Evolutionary conservation across 2,329 filamentous ascomycete genomes (phyloP), one percentile per base, ranked within the genome.

Genomic region (Colletotrichum higginsianum): DNA sequence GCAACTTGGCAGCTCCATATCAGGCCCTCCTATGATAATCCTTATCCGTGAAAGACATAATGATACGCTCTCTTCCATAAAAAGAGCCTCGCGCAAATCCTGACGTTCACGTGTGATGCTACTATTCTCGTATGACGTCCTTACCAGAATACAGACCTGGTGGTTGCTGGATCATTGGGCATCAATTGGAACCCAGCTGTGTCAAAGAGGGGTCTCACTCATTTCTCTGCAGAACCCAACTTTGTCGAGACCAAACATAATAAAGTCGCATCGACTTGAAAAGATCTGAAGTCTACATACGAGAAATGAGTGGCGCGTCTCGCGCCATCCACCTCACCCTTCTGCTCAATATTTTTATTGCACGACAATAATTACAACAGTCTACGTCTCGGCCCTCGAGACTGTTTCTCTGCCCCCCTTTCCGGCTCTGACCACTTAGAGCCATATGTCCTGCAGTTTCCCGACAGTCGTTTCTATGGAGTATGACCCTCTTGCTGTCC

Each of bases 71-170:
- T 42, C 21, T 15, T 46, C 50, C 35, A 44, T 63, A 57, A 6
- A 50, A 67, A 11, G 12, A 21, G 18, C 42, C 11, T n/a, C 7
- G 50, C 15, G 47, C 52, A 4, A 57, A 44, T 53, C 40, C 52
- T 57, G 38, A 53, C 50, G 57, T 57, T 58, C 57, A 57, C 21
- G 62, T 67, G 68, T 57, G 23, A 67, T 58, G 44, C n/a, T 52
- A 53, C 64, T 21, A 4, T 47, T 62, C 38, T 40, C 58, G 64
- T 40, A 40, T 26, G 13, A 49, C 42, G 15, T 21, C 16, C 42
- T 56, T 15, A 40, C 23, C 21, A 23, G 35, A 40, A 5, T 42
- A 16, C 42, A 49, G n/a, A 38, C 56, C 23, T 38, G 38, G 15
- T 30, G 38, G 16, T 30, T 21, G 42, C 52, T 49, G 13, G 42